phyloP scores from a whole-genome alignment of 1,284 basidiomycete genomes.

The Ganoderma multipileum region DNA sequence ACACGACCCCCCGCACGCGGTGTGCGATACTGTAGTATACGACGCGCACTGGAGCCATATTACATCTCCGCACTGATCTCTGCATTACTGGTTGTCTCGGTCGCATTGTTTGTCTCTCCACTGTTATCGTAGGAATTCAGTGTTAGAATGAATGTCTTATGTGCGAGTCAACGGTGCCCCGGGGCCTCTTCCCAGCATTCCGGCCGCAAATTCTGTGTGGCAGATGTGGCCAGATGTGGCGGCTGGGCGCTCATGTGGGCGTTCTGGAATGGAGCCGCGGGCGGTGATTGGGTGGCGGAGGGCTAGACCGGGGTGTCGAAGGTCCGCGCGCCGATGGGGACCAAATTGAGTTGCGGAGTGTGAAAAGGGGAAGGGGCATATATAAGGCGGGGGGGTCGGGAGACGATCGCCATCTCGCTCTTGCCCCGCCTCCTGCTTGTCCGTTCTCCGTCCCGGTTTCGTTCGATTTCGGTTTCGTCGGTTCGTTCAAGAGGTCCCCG shows the following conservation, averaged over 20 bases:
- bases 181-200: slow-evolving; percentile 5
- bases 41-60: slow-evolving; percentile 13
- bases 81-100: slow-evolving; percentile 28
- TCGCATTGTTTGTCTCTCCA: slow-evolving; percentile 18
- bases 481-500: slow-evolving; percentile 51
- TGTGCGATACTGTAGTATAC: slow-evolving; percentile 39
- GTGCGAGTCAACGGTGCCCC: neutral
- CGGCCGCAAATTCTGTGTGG: slow-evolving; percentile 20
- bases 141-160: slow-evolving; percentile 8
- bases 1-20: slow-evolving; percentile 25
- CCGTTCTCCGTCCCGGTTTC: slow-evolving; percentile 44
- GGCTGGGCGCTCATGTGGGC: slow-evolving; percentile 8
- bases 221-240: slow-evolving; percentile 22
- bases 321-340: slow-evolving; percentile 27
- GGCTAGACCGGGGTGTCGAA: slow-evolving; percentile 29
- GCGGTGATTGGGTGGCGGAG: slow-evolving; percentile 26
- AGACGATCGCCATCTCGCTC: slow-evolving; percentile 35
- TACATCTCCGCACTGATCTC: slow-evolving; percentile 23
- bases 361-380: slow-evolving; percentile 41
- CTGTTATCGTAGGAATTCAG: slow-evolving; percentile 27
- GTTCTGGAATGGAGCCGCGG: slow-evolving; percentile 19
- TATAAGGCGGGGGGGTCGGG: slow-evolving; percentile 54
- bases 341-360: slow-evolving; percentile 38
- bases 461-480: slow-evolving; percentile 45
- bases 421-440: slow-evolving; percentile 36